phyloP scores from a whole-genome alignment of 768 basidiomycete genomes.

The Pleurotus djamor region DNA sequence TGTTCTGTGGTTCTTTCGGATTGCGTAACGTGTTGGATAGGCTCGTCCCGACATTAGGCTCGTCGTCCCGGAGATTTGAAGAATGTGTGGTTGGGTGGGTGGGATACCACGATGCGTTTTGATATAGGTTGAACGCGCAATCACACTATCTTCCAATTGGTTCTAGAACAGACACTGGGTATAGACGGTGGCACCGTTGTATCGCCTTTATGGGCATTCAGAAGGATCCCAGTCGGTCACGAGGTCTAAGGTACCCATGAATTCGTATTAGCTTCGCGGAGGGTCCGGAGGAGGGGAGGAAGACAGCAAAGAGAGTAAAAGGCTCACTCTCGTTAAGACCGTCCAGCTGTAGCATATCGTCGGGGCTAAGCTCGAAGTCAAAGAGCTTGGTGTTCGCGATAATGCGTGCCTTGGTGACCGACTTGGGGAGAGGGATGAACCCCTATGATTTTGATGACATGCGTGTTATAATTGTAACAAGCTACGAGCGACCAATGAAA shows the following conservation, averaged over 20 bases:
- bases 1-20: neutral
- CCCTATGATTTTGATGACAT: conserved; percentile 26
- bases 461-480: neutral
- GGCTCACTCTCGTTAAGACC: conserved; percentile 49
- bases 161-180: neutral
- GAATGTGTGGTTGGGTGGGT: neutral
- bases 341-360: conserved; percentile 51
- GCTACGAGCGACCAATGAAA: neutral
- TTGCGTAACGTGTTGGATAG: conserved; percentile 1
- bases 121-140: neutral
- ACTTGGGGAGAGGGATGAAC: conserved; percentile 68
- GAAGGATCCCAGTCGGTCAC: conserved; percentile 7
- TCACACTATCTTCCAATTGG: neutral
- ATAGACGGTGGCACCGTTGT: neutral
- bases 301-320: neutral
- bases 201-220: conserved; percentile 5
- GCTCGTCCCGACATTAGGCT: conserved; percentile 5
- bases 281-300: too few relatives aligned
- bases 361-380: conserved; percentile 52
- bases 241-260: neutral
- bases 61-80: neutral
- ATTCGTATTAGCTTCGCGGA: neutral
- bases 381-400: conserved; percentile 58
- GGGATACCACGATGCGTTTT: neutral
- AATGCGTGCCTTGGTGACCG: conserved; percentile 50